Evolutionary conservation across 257 asterid genomes (phyloP).

Genomic region (Solanum clarkiae): DNA sequence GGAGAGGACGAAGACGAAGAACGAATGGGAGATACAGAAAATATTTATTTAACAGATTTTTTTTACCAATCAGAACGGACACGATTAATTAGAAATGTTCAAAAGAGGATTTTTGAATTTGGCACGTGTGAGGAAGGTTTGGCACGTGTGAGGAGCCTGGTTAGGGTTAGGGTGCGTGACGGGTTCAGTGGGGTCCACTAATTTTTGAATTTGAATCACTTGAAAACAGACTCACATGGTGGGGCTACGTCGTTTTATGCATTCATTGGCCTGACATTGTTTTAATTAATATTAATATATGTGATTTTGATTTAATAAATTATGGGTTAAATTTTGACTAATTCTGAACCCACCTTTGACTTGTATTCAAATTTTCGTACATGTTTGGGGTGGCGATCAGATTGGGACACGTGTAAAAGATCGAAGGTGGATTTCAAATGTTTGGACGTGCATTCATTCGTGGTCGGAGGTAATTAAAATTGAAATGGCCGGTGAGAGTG

Average conservation of each 20-base stretch:
- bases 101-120: conserved; percentile 20
- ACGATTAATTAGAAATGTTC: not conserved
- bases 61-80: not conserved
- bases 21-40: not conserved
- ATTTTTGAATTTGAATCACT: not conserved
- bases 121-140: conserved; percentile 4
- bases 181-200: conserved; percentile 12
- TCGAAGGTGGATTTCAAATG: not conserved
- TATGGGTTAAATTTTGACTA: conserved; percentile 3
- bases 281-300: not conserved
- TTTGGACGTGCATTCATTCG: not conserved
- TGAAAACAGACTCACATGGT: conserved; percentile 32
- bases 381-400: not conserved
- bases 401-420: not conserved
- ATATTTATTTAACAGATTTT: not conserved
- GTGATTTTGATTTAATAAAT: not conserved
- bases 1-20: not conserved
- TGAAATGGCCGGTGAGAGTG: not conserved
- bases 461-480: not conserved
- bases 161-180: conserved; percentile 11
- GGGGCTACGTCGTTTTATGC: conserved; percentile 41
- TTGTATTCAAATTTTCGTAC: conserved; percentile 2
- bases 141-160: conserved; percentile 9
- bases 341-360: conserved; percentile 18
- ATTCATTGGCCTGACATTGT: not conserved